Conservation (phyloP, 2,329 filamentous ascomycete species). For the Sporothrix luriei region DNA sequence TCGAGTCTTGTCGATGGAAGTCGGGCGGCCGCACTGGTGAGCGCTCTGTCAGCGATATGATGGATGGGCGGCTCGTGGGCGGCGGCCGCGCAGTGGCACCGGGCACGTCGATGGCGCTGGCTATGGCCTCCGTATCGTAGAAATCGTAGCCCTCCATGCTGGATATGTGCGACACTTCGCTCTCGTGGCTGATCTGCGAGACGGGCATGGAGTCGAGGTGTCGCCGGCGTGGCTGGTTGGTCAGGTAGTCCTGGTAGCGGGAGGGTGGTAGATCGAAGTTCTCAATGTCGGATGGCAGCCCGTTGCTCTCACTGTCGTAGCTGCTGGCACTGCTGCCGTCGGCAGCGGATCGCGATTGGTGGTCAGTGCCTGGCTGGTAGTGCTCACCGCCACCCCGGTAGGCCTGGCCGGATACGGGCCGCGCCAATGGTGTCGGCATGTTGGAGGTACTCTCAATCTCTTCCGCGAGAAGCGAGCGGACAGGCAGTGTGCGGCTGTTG, state of each 20-base stretch:
- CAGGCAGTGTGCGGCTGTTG: slow-evolving; percentile 34
- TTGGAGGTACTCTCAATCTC: slow-evolving; percentile 67
- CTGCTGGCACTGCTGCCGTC: background rate
- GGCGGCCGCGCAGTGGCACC: slow-evolving; percentile 33
- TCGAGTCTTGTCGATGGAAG: slow-evolving; percentile 56
- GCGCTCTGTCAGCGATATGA: background rate
- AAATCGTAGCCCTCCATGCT: slow-evolving; percentile 67
- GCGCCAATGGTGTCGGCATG: slow-evolving; percentile 60
- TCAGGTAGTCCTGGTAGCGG: slow-evolving; percentile 44
- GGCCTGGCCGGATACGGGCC: slow-evolving; percentile 46
- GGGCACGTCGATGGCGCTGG: slow-evolving; percentile 58
- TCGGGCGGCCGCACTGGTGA: slow-evolving; percentile 28
- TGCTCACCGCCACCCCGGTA: slow-evolving; percentile 16
- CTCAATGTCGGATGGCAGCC: slow-evolving; percentile 49
- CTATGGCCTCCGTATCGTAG: slow-evolving; percentile 61
- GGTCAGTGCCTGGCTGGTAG: background rate
- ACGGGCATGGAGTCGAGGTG: slow-evolving; percentile 56
- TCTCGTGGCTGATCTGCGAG: slow-evolving; percentile 56
- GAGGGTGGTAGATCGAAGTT: slow-evolving; percentile 56
- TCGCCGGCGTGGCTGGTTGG: slow-evolving; percentile 43
- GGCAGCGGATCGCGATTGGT: background rate
- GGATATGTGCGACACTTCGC: slow-evolving; percentile 51
- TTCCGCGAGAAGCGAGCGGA: slow-evolving; percentile 55
- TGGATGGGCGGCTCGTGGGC: background rate
- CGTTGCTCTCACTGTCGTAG: slow-evolving; percentile 37